Percentiles rank a stretch among this genome's conserved stretches.
Evolutionary conservation across 208 protist genomes (phyloP).

Genomic region (Crithidia mellificae): DNA sequence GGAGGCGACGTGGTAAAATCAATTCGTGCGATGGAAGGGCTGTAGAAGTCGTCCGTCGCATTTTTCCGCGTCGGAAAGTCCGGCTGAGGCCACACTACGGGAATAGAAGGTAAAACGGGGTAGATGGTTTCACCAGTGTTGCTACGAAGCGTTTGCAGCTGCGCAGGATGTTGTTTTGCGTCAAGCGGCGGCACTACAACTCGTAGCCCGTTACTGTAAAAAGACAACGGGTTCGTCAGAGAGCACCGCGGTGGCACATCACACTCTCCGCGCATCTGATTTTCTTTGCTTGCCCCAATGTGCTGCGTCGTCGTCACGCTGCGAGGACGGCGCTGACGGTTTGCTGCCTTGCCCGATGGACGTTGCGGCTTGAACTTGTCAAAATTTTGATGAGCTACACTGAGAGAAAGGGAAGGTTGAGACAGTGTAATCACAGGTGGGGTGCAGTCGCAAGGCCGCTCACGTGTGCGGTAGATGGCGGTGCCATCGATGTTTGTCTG

Average conservation of each 20-base stretch:
- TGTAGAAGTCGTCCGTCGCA: not conserved
- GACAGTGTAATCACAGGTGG: no score
- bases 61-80: not conserved
- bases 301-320: no score
- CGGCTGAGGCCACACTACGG: slow-evolving; percentile 11
- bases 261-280: no score
- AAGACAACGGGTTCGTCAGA: not conserved
- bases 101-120: slow-evolving; percentile 6
- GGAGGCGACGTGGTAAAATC: not conserved
- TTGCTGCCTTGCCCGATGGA: not conserved
- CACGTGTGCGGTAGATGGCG: slow-evolving; percentile 37
- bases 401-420: no score
- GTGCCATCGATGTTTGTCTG: slow-evolving; percentile 48
- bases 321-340: not conserved
- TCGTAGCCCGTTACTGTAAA: slow-evolving; percentile 1
- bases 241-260: no score
- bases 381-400: no score
- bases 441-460: slow-evolving; percentile 43
- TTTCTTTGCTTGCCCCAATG: no score
- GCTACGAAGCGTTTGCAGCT: not conserved
- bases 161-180: not conserved
- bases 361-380: not conserved
- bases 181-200: slow-evolving; percentile 12
- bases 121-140: not conserved
- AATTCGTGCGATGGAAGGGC: not conserved